A percentile compares a stretch with the other conserved stretches of the same genome.
Evolutionary conservation across 352 stramenopile genomes (phyloP).

Genomic region (Phytopythium oedochilum): DNA sequence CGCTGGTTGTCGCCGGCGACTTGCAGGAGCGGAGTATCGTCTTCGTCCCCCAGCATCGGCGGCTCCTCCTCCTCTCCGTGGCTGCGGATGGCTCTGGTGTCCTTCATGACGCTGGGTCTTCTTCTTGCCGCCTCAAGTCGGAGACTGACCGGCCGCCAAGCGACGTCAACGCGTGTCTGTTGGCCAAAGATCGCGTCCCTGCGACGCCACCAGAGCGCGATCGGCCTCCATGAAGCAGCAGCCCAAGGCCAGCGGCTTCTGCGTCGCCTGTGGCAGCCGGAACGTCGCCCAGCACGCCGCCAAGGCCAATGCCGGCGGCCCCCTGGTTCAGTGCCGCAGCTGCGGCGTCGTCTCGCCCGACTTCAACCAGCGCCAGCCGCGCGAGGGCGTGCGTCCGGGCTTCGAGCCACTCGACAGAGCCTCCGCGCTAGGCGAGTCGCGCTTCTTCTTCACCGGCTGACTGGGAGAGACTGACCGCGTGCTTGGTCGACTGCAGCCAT

Average conservation of each 20-base stretch:
- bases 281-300: constrained; percentile 17
- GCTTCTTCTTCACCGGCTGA: not conserved
- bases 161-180: not conserved
- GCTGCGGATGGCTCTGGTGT: not conserved
- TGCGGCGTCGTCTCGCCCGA: constrained; percentile 46
- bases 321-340: constrained; percentile 22
- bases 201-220: not conserved
- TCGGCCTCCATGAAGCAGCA: constrained; percentile 9
- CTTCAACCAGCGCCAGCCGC: constrained; percentile 28
- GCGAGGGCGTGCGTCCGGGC: constrained; percentile 15
- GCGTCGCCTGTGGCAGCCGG: constrained; percentile 43
- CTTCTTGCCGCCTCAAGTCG: not conserved
- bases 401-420: constrained; percentile 23
- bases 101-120: not conserved
- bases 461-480: too few relatives aligned
- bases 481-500: constrained; percentile 25
- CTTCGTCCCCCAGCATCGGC: constrained; percentile 28
- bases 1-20: constrained; percentile 24
- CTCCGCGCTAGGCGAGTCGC: constrained; percentile 16
- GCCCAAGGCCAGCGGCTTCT: constrained; percentile 30
- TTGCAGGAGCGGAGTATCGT: not conserved
- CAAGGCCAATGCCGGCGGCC: not conserved
- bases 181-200: constrained; percentile 2
- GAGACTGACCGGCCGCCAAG: not conserved
- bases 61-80: constrained; percentile 38